Evolutionary conservation across 306 rosid species (phyloP), one percentile per base, ranked within the genome.

Genomic region (Aeschynomene evenia): DNA sequence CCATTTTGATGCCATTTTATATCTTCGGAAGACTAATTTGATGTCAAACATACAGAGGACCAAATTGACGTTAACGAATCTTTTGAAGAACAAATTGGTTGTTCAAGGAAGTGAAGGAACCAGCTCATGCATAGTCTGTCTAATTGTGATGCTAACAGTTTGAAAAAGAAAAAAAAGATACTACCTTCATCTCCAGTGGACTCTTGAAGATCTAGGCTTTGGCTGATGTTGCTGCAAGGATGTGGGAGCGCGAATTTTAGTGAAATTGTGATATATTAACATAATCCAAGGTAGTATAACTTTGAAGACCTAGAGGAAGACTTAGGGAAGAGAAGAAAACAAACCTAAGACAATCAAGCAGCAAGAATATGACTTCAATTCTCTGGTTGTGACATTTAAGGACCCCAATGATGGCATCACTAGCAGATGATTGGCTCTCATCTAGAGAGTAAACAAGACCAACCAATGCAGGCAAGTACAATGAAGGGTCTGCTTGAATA

Each of bases 261-360:
- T 37, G 53, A 49, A 78, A 37, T 54, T 29, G 16, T 49, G 15
- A 65, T 52, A 70, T 56, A 21, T 40, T 36, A 49, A 60, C 34
- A 55, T 36, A 42, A 36, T 54, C 77, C 56, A 57, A n/a, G n/a
- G n/a, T n/a, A n/a, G 63, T 5, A 57, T 40, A 50, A 74, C 53
- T 78, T 57, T 11, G 64, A 65, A 52, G 11, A 24, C 15, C 68
- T 42, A 58, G 58, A 34, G 16, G 74, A 9, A 29, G 18, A 49
- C 52, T 34, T 10, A 28, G 55, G 23, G 65, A 37, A 51, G 19
- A 54, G 66, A 71, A 74, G 29, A 67, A 31, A 71, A 75, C 68
- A 66, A 79, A 94, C 98, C 88, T 83, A 34, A 94, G 89, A 76
- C 86, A 79, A 77, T 94, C 98, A 48, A 94, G 94, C 79, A 94